Conservation (phyloP, 495 filamentous ascomycete genomes). For the Hyphodiscus hymeniophilus region DNA sequence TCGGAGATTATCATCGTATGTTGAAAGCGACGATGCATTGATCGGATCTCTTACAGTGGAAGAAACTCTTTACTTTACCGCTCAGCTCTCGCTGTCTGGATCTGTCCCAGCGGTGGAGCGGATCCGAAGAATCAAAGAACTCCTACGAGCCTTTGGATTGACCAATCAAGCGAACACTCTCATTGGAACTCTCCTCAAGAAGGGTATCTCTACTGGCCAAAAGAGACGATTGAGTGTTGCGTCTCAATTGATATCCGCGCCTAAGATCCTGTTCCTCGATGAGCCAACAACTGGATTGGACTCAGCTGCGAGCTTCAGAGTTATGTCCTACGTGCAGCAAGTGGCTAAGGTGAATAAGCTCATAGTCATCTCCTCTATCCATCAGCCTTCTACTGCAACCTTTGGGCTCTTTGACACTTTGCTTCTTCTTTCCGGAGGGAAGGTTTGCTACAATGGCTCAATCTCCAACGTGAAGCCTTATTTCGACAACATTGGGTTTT, state of each 20-base stretch:
- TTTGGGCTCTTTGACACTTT: constrained; percentile 73
- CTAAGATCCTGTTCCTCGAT: constrained; percentile 69
- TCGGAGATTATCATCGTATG: constrained; percentile 52
- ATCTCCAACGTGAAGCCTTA: constrained; percentile 41
- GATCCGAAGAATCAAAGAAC: constrained; percentile 28
- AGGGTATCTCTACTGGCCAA: constrained; percentile 71
- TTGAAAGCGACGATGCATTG: constrained; percentile 75
- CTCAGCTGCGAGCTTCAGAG: constrained; percentile 60
- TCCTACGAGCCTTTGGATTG: constrained; percentile 53
- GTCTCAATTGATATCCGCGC: constrained; percentile 70
- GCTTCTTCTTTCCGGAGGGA: constrained; percentile 57
- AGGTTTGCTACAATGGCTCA: constrained; percentile 57
- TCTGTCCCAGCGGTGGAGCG: background rate
- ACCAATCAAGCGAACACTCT: constrained; percentile 52
- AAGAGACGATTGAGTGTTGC: constrained; percentile 68
- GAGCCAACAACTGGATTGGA: constrained; percentile 86
- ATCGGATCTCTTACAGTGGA: constrained; percentile 68
- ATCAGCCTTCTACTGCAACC: constrained; percentile 79
- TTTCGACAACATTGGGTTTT: constrained; percentile 48
- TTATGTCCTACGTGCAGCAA: constrained; percentile 53
- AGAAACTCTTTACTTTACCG: constrained; percentile 66
- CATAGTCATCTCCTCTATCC: constrained; percentile 85
- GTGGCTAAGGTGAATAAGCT: constrained; percentile 55
- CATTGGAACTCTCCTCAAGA: constrained; percentile 67
- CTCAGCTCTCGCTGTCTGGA: constrained; percentile 33